Conservation (phyloP, 305 asterid species). For the Fraxinus nigra region DNA sequence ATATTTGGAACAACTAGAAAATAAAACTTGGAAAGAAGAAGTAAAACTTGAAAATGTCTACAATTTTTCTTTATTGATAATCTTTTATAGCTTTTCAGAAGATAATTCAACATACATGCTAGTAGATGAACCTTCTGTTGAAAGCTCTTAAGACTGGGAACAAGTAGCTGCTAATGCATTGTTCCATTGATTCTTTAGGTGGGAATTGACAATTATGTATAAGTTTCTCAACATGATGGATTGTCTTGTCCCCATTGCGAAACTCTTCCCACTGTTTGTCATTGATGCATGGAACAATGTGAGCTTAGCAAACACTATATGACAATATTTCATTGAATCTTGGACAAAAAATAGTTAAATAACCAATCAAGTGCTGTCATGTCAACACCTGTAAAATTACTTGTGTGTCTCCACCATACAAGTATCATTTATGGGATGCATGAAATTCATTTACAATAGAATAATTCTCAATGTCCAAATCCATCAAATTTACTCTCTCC, state of each 20-base stretch:
- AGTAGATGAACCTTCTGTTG: slow-evolving; percentile 71
- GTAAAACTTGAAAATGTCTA: neutral
- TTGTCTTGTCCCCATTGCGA: slow-evolving; percentile 50
- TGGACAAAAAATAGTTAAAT: too few relatives aligned
- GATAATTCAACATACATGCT: slow-evolving; percentile 82
- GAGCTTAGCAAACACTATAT: too few relatives aligned
- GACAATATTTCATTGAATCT: too few relatives aligned
- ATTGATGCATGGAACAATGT: too few relatives aligned
- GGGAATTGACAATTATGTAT: slow-evolving; percentile 58
- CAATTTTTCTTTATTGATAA: neutral
- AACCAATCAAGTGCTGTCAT: too few relatives aligned
- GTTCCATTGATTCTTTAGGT: slow-evolving; percentile 72
- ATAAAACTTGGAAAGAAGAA: neutral
- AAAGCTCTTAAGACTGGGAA: slow-evolving; percentile 54
- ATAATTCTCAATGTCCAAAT: slow-evolving; percentile 51
- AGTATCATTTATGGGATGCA: slow-evolving; percentile 56
- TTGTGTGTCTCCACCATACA: too few relatives aligned
- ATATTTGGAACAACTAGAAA: neutral
- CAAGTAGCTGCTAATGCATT: slow-evolving; percentile 48
- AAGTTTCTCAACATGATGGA: slow-evolving; percentile 38
- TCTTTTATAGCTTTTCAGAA: slow-evolving; percentile 55
- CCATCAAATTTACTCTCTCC: slow-evolving; percentile 49
- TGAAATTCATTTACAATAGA: slow-evolving; percentile 49
- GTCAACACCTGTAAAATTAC: too few relatives aligned
- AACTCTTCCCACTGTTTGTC: slow-evolving; percentile 56